Evolutionary conservation across 192 early-diverging fungal genomes (phyloP).

Genomic region (Funneliformis mosseae): DNA sequence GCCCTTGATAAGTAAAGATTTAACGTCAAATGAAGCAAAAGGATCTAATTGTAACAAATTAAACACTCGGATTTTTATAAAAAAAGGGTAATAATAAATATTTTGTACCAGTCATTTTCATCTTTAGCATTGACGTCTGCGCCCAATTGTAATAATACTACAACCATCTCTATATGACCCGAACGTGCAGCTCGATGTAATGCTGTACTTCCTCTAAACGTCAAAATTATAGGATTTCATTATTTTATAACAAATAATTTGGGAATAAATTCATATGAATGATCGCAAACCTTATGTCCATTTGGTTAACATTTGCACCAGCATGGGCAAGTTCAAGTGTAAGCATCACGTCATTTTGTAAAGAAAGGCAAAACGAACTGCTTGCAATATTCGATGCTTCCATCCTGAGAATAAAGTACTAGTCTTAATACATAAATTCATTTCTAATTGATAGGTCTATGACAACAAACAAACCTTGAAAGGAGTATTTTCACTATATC

Average conservation of each 20-base stretch:
- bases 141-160: slow-evolving; percentile 54
- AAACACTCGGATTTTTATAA: too few relatives aligned
- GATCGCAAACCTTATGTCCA: slow-evolving; percentile 30
- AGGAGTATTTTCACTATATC: slow-evolving; percentile 3
- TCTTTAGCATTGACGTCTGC: slow-evolving; percentile 64
- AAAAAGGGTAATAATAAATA: background rate
- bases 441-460: background rate
- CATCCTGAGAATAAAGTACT: slow-evolving; percentile 38
- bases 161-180: slow-evolving; percentile 55
- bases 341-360: slow-evolving; percentile 49
- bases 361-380: slow-evolving; percentile 40
- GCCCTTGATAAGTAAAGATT: slow-evolving; percentile 33
- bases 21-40: too few relatives aligned
- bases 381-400: slow-evolving; percentile 30
- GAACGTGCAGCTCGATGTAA: slow-evolving; percentile 67
- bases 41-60: too few relatives aligned
- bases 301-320: slow-evolving; percentile 42
- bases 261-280: background rate
- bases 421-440: background rate
- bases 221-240: background rate
- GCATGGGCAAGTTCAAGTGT: slow-evolving; percentile 42
- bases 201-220: slow-evolving; percentile 61
- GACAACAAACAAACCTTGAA: background rate
- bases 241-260: background rate
- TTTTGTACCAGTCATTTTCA: slow-evolving; percentile 34